Evolutionary conservation across 306 rosid genomes (phyloP).

Genomic region (Abrus pulchellus): DNA sequence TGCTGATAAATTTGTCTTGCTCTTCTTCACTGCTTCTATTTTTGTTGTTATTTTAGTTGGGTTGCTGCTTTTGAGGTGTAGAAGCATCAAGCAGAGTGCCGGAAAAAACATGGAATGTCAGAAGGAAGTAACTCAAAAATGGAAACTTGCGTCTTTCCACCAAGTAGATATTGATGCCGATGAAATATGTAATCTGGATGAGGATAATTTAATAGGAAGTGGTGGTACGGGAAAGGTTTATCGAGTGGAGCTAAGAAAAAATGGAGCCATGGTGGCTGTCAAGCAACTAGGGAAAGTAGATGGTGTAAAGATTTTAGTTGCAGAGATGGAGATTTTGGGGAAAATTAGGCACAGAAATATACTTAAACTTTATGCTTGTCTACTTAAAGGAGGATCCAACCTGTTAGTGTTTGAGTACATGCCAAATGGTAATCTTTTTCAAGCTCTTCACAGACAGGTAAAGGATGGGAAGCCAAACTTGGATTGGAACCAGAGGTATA

Average conservation of each 20-base stretch:
- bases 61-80: conserved; percentile 60
- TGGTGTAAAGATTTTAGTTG: conserved; percentile 71
- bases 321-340: conserved; percentile 92
- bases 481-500: conserved; percentile 86
- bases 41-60: conserved; percentile 60
- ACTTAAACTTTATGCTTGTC: conserved; percentile 92
- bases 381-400: conserved; percentile 72
- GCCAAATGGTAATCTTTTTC: conserved; percentile 84
- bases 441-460: conserved; percentile 72
- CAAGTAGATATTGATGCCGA: conserved; percentile 76
- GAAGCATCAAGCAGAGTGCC: conserved; percentile 56
- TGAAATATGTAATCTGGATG: conserved; percentile 77
- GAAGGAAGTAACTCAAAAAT: conserved; percentile 60
- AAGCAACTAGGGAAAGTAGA: conserved; percentile 79
- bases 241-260: conserved; percentile 73
- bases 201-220: conserved; percentile 81
- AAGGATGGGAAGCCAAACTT: conserved; percentile 64
- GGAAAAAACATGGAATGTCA: conserved; percentile 50
- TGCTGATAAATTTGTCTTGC: conserved; percentile 59
- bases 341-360: conserved; percentile 86
- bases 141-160: conserved; percentile 86
- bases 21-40: conserved; percentile 58
- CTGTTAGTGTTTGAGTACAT: conserved; percentile 91
- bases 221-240: conserved; percentile 95
- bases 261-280: conserved; percentile 72